Base-by-base conservation (phyloP, 495 filamentous ascomycete genomes). In the Rhypophila decipiens region DNA sequence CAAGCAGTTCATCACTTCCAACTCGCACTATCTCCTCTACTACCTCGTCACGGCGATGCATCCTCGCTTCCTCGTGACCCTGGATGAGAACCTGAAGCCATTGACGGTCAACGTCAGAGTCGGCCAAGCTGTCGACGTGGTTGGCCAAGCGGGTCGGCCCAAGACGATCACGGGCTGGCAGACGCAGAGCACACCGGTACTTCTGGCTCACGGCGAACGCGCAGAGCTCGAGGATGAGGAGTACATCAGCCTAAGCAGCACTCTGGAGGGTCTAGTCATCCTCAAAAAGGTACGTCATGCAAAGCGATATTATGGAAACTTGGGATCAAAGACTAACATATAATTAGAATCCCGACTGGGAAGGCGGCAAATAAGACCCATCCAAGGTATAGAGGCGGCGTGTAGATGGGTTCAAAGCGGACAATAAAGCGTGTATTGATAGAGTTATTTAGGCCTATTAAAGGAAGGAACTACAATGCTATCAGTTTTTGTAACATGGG, bases 141-240 rank as follows among this genome's bases (percentile, higher is more conserved):
- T 99, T 33, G 93, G 93, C 38, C 93, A 97, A 67, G 93, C 94
- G 1, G 93, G 93, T 49, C 77, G 90, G 52, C 93, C 93, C 40
- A 99, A 96, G 83, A 96, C 94, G 3, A 99, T 99, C 55, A 99
- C 93, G 13, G 93, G 93, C 33, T 99, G 93, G 93, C 93, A 99
- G 71, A 99, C 93, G 50, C 93, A 99, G 71, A 96, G 87, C 70
- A 97, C 93, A 17, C 93, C 93, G 3, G 93, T 99, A 42, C 72
- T 99, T 46, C 72, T 99, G 60, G 82, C 88, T 8, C 82, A 96
- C 65, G 94, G 93, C 12, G 93, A 99, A 75, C 75, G 93, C 57
- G 93, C 93, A 35, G 93, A 99, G 73, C 67, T 99, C 41, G 93
- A 99, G 66, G 94, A 97, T 60, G 93, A 99, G 72, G 82, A 97